phyloP scores from a whole-genome alignment of 2,329 filamentous ascomycete genomes.

The Arthrinium puccinioides region DNA sequence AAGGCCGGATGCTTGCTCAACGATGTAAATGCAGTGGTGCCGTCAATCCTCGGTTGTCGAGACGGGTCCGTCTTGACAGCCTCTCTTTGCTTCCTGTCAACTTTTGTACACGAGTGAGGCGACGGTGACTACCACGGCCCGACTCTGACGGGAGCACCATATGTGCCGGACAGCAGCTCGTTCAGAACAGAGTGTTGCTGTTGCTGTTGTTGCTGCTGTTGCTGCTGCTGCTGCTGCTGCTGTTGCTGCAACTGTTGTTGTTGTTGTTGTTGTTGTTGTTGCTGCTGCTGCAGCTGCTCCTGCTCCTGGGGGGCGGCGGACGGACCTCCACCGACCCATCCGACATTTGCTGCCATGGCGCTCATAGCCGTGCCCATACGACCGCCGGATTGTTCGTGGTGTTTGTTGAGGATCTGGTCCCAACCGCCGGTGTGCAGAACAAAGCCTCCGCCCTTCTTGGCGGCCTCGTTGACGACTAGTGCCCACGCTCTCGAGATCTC shows the following conservation, averaged over 20 bases:
- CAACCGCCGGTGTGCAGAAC: slow-evolving; percentile 83
- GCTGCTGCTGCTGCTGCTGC: slow-evolving; percentile 15
- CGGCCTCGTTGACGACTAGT: slow-evolving; percentile 80
- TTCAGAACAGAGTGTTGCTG: slow-evolving; percentile 50
- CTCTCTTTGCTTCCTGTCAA: too few relatives aligned
- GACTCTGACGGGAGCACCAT: slow-evolving; percentile 52
- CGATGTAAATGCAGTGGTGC: slow-evolving; percentile 1
- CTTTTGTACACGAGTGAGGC: too few relatives aligned
- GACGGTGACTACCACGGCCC: slow-evolving; percentile 49
- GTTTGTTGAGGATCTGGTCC: slow-evolving; percentile 80
- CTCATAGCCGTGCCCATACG: slow-evolving; percentile 74
- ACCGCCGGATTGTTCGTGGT: slow-evolving; percentile 80
- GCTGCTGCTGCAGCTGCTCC: slow-evolving; percentile 15
- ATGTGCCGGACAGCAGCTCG: slow-evolving; percentile 54
- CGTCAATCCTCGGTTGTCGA: neutral
- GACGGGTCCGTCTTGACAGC: too few relatives aligned
- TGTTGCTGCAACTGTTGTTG: too few relatives aligned
- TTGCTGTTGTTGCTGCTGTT: slow-evolving; percentile 12
- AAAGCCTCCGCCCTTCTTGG: slow-evolving; percentile 86
- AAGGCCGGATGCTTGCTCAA: neutral
- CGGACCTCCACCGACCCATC: slow-evolving; percentile 60
- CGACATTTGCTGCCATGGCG: slow-evolving; percentile 66
- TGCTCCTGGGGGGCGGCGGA: slow-evolving; percentile 10
- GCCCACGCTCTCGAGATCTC: slow-evolving; percentile 94
- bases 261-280: too few relatives aligned